phyloP scores from a whole-genome alignment of 129 eudicot genomes.

The Saposhnikovia divaricata region DNA sequence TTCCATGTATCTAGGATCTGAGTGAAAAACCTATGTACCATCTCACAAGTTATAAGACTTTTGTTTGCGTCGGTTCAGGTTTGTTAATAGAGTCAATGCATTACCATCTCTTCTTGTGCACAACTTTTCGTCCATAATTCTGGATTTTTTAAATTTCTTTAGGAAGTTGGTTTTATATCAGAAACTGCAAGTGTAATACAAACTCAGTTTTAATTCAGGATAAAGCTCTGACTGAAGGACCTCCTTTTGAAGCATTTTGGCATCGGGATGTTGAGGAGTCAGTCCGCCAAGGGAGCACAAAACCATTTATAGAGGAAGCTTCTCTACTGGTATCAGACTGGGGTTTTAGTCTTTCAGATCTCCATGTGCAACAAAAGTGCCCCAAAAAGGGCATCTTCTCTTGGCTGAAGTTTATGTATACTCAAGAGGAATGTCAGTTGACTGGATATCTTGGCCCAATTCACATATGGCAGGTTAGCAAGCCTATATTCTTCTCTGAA shows the following conservation, averaged over 20 bases:
- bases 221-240: constrained; percentile 39
- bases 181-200: not conserved
- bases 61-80: not conserved
- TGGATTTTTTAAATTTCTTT: not conserved
- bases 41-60: not conserved
- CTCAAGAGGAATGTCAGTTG: constrained; percentile 53
- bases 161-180: not conserved
- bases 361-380: constrained; percentile 64
- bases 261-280: constrained; percentile 83
- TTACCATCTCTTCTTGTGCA: not conserved
- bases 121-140: not conserved
- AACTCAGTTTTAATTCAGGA: constrained; percentile 42
- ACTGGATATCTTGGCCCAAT: constrained; percentile 79
- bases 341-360: constrained; percentile 67
- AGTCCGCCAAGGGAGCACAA: constrained; percentile 49
- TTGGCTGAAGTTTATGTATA: constrained; percentile 58
- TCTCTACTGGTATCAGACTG: constrained; percentile 57
- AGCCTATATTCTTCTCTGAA: not conserved
- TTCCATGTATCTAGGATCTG: not conserved
- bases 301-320: constrained; percentile 79
- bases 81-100: not conserved
- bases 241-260: constrained; percentile 63
- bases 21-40: not conserved
- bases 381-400: constrained; percentile 55
- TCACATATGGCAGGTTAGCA: constrained; percentile 93